Conservation (phyloP, 148 eudicot species). For the Arbutus unedo region DNA sequence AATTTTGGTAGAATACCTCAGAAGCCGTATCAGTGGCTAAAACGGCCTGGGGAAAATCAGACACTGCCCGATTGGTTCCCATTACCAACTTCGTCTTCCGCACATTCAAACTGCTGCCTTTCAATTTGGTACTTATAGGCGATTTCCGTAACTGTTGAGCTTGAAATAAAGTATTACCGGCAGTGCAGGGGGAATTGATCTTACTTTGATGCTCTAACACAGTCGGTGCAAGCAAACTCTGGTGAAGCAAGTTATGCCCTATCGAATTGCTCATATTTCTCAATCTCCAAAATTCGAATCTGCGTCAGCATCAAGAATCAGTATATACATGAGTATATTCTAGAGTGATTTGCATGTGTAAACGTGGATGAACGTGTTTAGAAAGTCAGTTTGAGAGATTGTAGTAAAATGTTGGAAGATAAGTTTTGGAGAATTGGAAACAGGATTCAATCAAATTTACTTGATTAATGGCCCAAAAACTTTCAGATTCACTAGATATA, state of each 20-base stretch:
- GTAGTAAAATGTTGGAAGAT: not conserved
- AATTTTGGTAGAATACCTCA: slow-evolving; percentile 37
- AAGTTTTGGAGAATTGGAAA: not conserved
- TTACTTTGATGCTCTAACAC: slow-evolving; percentile 56
- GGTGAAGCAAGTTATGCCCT: slow-evolving; percentile 51
- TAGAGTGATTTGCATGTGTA: not conserved
- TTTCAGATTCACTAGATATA: not conserved
- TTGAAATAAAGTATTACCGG: slow-evolving; percentile 49
- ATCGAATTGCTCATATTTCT: slow-evolving; percentile 67
- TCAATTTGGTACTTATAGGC: slow-evolving; percentile 42
- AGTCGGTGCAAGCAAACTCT: slow-evolving; percentile 42
- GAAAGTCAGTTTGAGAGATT: not conserved
- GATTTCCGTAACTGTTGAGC: slow-evolving; percentile 39
- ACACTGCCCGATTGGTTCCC: slow-evolving; percentile 30
- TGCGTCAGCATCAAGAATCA: slow-evolving; percentile 19
- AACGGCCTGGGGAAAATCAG: slow-evolving; percentile 53
- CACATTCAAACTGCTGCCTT: slow-evolving; percentile 36
- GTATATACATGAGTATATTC: not conserved
- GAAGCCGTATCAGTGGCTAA: slow-evolving; percentile 49
- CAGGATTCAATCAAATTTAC: not conserved
- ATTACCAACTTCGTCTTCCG: slow-evolving; percentile 29
- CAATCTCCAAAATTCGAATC: slow-evolving; percentile 9
- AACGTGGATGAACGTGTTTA: not conserved
- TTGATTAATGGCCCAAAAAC: no score
- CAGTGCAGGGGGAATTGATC: slow-evolving; percentile 36